These are phyloP conservation scores for Cryphonectria parasitica DNA, from an alignment of 2,329 filamentous ascomycete species.

Conservation along the genomic window DNA sequence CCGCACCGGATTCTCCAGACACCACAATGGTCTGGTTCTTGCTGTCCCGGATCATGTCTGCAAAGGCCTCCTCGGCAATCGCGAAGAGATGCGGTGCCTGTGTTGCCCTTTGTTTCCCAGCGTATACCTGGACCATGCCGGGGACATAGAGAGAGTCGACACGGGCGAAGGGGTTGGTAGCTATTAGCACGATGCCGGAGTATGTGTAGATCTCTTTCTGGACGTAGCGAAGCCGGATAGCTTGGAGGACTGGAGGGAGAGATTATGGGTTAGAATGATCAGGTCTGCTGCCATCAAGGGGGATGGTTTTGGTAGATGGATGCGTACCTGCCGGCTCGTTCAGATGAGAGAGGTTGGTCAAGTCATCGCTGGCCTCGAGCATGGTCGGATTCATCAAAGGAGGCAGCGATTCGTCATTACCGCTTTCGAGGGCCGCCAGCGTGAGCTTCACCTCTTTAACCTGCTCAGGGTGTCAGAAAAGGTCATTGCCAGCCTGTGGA, in stretches of 20 bases:
- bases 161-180: slow-evolving; percentile 95
- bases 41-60: slow-evolving; percentile 93
- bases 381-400: slow-evolving; percentile 98
- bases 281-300: slow-evolving; percentile 13
- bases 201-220: slow-evolving; percentile 99
- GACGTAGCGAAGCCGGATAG: slow-evolving; percentile 93
- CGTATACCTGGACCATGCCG: slow-evolving; percentile 99
- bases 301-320: background rate
- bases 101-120: slow-evolving; percentile 92
- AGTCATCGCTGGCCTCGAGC: slow-evolving; percentile 96
- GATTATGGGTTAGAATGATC: slow-evolving; percentile 34
- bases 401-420: slow-evolving; percentile 77
- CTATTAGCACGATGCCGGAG: slow-evolving; percentile 97
- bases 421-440: slow-evolving; percentile 73
- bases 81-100: slow-evolving; percentile 98
- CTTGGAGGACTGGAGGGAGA: slow-evolving; percentile 76
- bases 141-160: slow-evolving; percentile 98
- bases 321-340: slow-evolving; percentile 92
- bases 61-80: slow-evolving; percentile 97
- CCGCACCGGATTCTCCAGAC: slow-evolving; percentile 98
- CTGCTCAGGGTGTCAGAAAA: slow-evolving; percentile 48
- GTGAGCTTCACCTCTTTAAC: slow-evolving; percentile 80
- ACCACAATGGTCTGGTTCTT: slow-evolving; percentile 99
- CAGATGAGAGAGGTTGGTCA: slow-evolving; percentile 95
- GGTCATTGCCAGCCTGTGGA: slow-evolving; percentile 13